Evolutionary conservation across 2,329 filamentous ascomycete genomes (phyloP).

Genomic region (Pestalotiopsis fici): DNA sequence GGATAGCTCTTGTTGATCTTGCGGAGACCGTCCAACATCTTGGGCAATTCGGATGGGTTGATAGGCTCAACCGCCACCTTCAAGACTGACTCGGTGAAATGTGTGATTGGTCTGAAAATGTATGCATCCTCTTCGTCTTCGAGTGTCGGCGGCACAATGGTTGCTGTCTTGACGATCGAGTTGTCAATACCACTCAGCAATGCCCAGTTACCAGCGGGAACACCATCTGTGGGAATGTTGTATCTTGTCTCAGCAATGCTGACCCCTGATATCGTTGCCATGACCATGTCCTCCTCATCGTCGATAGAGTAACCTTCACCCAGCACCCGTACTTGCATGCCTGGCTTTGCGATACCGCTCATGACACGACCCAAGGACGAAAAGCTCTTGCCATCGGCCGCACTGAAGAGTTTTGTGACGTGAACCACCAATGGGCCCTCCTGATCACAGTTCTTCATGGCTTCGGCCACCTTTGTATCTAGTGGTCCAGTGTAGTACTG

Average conservation of each 20-base stretch:
- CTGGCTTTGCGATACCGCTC: slow-evolving; percentile 84
- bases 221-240: slow-evolving; percentile 86
- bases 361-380: slow-evolving; percentile 88
- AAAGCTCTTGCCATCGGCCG: slow-evolving; percentile 87
- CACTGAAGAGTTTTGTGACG: slow-evolving; percentile 90
- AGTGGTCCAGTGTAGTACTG: slow-evolving; percentile 90
- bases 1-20: slow-evolving; percentile 99
- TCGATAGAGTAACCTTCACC: slow-evolving; percentile 96
- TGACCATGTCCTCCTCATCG: slow-evolving; percentile 96
- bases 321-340: slow-evolving; percentile 83
- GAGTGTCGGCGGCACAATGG: slow-evolving; percentile 77
- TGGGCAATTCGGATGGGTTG: slow-evolving; percentile 95
- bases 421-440: slow-evolving; percentile 92
- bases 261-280: slow-evolving; percentile 80
- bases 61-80: slow-evolving; percentile 98
- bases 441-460: slow-evolving; percentile 82
- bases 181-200: slow-evolving; percentile 94
- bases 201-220: slow-evolving; percentile 92
- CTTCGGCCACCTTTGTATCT: slow-evolving; percentile 76
- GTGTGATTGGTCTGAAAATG: slow-evolving; percentile 89
- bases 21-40: slow-evolving; percentile 95
- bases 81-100: slow-evolving; percentile 96
- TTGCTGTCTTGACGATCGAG: slow-evolving; percentile 97
- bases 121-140: slow-evolving; percentile 90
- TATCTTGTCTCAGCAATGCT: slow-evolving; percentile 93